Conservation (phyloP, 2,329 filamentous ascomycete species). For the Sporothrix variecibatus region DNA sequence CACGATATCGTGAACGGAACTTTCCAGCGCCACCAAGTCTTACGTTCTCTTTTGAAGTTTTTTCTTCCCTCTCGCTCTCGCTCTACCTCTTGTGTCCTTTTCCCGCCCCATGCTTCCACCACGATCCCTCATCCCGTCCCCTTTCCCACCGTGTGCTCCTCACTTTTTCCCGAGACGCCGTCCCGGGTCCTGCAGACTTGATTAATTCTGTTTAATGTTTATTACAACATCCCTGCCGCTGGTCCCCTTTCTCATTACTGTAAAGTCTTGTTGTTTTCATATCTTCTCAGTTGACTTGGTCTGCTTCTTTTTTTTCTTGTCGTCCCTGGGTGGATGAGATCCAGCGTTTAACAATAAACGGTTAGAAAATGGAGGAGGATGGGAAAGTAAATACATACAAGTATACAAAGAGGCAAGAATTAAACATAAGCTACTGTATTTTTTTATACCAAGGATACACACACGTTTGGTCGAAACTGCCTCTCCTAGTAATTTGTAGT, state of each 20-base stretch:
- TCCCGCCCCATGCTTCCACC: not conserved
- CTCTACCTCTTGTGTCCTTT: not conserved
- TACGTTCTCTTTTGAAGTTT: not conserved
- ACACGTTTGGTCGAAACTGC: too few species aligned
- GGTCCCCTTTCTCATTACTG: not conserved
- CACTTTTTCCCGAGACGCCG: conserved; percentile 21
- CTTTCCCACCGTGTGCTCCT: conserved; percentile 3
- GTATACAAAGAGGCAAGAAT: too few species aligned
- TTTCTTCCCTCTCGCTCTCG: not conserved
- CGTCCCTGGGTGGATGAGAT: too few species aligned
- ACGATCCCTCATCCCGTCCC: not conserved
- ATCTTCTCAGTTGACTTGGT: not conserved
- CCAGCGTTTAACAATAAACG: too few species aligned
- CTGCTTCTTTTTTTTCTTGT: not conserved
- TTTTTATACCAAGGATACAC: too few species aligned
- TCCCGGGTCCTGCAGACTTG: conserved; percentile 21
- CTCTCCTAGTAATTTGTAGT: too few species aligned
- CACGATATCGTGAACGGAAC: not conserved
- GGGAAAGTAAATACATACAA: too few species aligned
- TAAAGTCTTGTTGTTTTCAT: not conserved
- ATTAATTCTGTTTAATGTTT: conserved; percentile 21
- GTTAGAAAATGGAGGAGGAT: too few species aligned
- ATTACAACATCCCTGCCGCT: not conserved
- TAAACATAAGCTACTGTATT: too few species aligned
- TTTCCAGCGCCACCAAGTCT: not conserved